These are phyloP conservation scores for Fusarium denticulatum DNA, from an alignment of 2,329 filamentous ascomycete species.

Conservation along the genomic window DNA sequence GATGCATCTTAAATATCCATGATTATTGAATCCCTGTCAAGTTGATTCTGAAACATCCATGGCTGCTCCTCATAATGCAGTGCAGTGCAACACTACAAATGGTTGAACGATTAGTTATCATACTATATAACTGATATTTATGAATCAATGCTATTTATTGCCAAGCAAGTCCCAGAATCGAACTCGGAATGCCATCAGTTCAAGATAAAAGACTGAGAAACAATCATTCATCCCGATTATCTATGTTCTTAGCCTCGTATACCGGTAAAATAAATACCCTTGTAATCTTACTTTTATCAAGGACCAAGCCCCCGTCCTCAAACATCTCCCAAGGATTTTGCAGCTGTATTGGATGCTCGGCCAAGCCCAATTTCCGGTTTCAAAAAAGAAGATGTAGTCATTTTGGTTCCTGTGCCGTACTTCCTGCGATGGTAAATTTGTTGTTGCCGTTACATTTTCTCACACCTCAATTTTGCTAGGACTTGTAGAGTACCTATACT, in stretches of 20 bases:
- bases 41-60: not conserved
- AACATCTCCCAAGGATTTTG: slow-evolving; percentile 19
- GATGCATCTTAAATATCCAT: not conserved
- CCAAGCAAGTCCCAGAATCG: not conserved
- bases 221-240: not conserved
- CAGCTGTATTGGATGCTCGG: slow-evolving; percentile 4
- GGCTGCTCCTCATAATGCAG: not conserved
- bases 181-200: not conserved
- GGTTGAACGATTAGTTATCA: not conserved
- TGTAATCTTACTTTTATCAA: slow-evolving; percentile 35
- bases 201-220: not conserved
- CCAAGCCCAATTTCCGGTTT: slow-evolving; percentile 26
- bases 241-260: not conserved
- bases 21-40: not conserved
- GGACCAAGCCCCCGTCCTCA: slow-evolving; percentile 14
- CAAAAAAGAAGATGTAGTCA: slow-evolving; percentile 23
- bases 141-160: not conserved
- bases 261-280: slow-evolving; percentile 30
- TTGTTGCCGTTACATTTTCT: not conserved
- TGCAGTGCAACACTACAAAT: not conserved
- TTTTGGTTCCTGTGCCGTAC: not conserved
- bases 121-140: not conserved
- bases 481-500: not conserved
- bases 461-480: not conserved
- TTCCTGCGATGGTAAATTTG: not conserved